phyloP scores from a whole-genome alignment of 2,329 filamentous ascomycete genomes.

The Calonectria naviculata region DNA sequence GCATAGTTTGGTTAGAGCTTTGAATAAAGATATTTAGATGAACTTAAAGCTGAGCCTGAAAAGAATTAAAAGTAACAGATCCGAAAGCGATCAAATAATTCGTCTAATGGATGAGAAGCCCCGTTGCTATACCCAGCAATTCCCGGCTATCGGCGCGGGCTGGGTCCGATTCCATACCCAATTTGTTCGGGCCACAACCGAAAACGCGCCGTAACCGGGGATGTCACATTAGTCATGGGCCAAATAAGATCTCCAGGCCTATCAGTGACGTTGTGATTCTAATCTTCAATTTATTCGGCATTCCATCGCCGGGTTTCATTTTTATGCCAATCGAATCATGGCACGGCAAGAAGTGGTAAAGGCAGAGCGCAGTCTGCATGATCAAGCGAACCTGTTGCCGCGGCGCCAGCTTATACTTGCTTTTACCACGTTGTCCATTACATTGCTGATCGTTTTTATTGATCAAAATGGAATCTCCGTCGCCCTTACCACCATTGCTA shows the following conservation, averaged over 20 bases:
- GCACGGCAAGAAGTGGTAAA: constrained; percentile 11
- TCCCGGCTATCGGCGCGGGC: not conserved
- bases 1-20: not conserved
- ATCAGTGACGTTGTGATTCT: not conserved
- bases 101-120: too few relatives aligned
- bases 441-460: constrained; percentile 65
- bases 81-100: not conserved
- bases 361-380: constrained; percentile 59
- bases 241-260: too few relatives aligned
- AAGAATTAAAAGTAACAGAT: not conserved
- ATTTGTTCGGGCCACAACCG: not conserved
- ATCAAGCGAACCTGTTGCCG: constrained; percentile 69
- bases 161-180: not conserved
- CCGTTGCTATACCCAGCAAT: not conserved
- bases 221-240: not conserved
- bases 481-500: constrained; percentile 62
- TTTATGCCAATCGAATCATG: not conserved
- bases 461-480: constrained; percentile 67
- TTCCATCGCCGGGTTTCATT: not conserved
- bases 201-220: not conserved
- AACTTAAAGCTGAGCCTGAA: too few relatives aligned
- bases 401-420: constrained; percentile 60
- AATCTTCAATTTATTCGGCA: not conserved
- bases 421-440: constrained; percentile 62
- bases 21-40: not conserved